phyloP scores from a whole-genome alignment of 768 basidiomycete genomes.

The Dioszegia aurantiaca region DNA sequence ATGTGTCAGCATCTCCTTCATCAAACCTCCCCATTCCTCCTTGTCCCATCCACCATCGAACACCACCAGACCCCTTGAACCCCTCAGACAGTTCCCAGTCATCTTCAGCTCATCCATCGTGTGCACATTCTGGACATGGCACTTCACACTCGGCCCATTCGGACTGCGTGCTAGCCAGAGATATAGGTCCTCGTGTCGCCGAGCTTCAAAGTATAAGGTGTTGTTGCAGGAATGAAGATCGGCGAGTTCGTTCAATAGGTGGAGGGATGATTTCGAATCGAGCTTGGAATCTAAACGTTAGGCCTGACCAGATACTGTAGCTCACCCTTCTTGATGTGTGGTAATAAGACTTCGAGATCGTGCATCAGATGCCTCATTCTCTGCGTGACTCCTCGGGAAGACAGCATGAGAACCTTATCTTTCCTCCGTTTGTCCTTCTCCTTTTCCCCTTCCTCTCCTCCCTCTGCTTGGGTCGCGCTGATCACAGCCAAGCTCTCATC shows the following conservation, averaged over 20 bases:
- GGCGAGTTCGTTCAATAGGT: conserved; percentile 89
- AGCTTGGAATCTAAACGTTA: conserved; percentile 78
- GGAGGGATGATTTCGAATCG: conserved; percentile 90
- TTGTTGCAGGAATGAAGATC: conserved; percentile 98
- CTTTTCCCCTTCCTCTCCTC: conserved; percentile 2
- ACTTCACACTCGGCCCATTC: conserved; percentile 93
- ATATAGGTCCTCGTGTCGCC: conserved; percentile 92
- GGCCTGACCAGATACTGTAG: neutral
- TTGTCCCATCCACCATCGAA: conserved; percentile 90
- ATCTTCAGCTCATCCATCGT: conserved; percentile 99
- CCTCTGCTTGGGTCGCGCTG: neutral
- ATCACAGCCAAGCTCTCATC: neutral
- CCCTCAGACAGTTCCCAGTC: conserved; percentile 98
- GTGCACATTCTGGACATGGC: conserved; percentile 97
- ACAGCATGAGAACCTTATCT: conserved; percentile 88
- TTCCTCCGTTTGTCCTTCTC: conserved; percentile 67
- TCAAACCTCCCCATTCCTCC: conserved; percentile 76
- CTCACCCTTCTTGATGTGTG: conserved; percentile 92
- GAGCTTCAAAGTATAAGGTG: conserved; percentile 92
- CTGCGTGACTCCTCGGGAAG: conserved; percentile 89
- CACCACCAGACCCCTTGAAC: conserved; percentile 83
- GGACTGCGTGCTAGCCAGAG: conserved; percentile 96
- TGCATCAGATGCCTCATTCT: conserved; percentile 97
- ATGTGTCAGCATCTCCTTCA: conserved; percentile 70
- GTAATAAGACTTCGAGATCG: conserved; percentile 81